phyloP scores from a whole-genome alignment of 2,329 filamentous ascomycete species.

The Massarina eburnea region DNA sequence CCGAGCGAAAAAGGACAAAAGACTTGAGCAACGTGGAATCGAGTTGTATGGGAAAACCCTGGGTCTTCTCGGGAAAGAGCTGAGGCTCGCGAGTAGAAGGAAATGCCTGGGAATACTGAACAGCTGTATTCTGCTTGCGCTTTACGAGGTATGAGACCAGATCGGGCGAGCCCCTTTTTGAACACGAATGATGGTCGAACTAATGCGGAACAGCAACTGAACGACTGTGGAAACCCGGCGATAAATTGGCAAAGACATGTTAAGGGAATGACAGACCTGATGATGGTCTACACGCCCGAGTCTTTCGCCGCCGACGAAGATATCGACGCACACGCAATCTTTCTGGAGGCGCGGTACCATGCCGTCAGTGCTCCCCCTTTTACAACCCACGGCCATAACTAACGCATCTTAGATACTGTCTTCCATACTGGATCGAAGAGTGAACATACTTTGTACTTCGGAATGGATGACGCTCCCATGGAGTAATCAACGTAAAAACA shows the following conservation, averaged over 20 bases:
- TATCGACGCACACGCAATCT: conserved; percentile 8
- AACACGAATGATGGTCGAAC: neutral
- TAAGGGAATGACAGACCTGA: conserved; percentile 7
- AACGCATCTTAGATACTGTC: conserved; percentile 6
- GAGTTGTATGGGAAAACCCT: conserved; percentile 15
- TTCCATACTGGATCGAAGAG: conserved; percentile 7
- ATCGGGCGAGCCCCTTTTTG: neutral
- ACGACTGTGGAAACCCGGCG: conserved; percentile 5
- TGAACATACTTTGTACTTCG: conserved; percentile 7
- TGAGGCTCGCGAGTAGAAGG: neutral
- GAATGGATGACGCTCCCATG: conserved; percentile 17
- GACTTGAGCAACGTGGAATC: conserved; percentile 9
- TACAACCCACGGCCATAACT: neutral
- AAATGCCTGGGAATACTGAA: conserved; percentile 6
- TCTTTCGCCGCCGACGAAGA: conserved; percentile 2
- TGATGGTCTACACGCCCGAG: conserved; percentile 7
- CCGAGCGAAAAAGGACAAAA: conserved; percentile 4
- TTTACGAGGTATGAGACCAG: conserved; percentile 14
- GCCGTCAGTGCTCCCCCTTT: conserved; percentile 5
- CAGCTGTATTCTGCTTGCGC: conserved; percentile 11
- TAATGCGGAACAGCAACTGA: conserved; percentile 8
- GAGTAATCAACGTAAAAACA: conserved; percentile 4
- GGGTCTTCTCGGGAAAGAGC: neutral
- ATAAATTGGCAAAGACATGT: conserved; percentile 16
- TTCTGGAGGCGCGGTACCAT: conserved; percentile 10